Conservation (phyloP, 768 basidiomycete species). For the Artomyces pyxidatus region DNA sequence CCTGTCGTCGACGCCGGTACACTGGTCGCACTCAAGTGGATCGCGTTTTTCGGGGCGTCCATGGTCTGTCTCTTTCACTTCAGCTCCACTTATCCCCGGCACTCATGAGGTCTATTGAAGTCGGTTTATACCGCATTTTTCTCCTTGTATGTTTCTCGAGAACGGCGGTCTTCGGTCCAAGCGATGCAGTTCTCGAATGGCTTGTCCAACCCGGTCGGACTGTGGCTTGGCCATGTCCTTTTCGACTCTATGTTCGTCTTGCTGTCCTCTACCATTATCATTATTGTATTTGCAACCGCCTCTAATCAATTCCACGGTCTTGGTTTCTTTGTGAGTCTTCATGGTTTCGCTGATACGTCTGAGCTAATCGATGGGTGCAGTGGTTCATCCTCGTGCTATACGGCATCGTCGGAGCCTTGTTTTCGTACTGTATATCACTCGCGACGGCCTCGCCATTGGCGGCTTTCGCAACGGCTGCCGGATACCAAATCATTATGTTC, state of each 20-base stretch:
- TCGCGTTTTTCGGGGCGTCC: constrained; percentile 62
- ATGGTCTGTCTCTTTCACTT: constrained; percentile 40
- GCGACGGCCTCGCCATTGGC: constrained; percentile 57
- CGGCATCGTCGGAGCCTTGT: constrained; percentile 58
- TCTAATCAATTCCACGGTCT: constrained; percentile 61
- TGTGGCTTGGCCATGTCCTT: constrained; percentile 75
- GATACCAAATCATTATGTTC: constrained; percentile 66
- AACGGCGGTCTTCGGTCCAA: constrained; percentile 64
- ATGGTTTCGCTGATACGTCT: neutral
- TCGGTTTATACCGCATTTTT: constrained; percentile 79
- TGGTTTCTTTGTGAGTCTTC: constrained; percentile 49
- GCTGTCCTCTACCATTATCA: constrained; percentile 54
- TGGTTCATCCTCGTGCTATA: constrained; percentile 69
- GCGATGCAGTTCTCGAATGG: constrained; percentile 82
- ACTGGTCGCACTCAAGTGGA: constrained; percentile 61
- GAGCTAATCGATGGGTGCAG: constrained; percentile 26
- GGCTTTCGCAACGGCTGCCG: constrained; percentile 66
- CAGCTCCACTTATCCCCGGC: neutral
- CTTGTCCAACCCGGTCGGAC: constrained; percentile 54
- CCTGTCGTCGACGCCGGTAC: constrained; percentile 49
- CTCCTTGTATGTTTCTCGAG: constrained; percentile 66
- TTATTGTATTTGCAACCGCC: constrained; percentile 48
- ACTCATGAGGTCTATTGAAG: constrained; percentile 23
- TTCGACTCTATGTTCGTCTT: constrained; percentile 60
- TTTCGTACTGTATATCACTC: constrained; percentile 59